Base-by-base conservation (phyloP, 2,329 filamentous ascomycete species). In the Fusarium lyarnte region DNA sequence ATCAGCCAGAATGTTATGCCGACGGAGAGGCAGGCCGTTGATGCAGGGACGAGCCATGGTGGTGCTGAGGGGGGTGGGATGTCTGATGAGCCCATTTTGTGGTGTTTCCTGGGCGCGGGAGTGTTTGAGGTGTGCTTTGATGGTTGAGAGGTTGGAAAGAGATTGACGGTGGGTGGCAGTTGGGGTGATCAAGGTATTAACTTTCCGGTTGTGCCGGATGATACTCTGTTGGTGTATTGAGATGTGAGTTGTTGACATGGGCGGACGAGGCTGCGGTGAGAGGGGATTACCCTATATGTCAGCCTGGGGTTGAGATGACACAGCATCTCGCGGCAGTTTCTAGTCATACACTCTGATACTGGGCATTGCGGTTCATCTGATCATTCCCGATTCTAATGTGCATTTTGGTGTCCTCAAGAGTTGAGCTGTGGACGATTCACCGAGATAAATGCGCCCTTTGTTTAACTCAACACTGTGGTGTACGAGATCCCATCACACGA, bases 1-100 rank as follows among this genome's bases (percentile, higher is more conserved):
- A 77, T 64, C 46, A 83, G 79, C 84, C 84, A 86, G 73, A 81
- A 81, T 58, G 80, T 38, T 33, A 83, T 79, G 57, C 83, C 84
- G 27, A 76, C 35, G 36, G 78, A 78, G 27, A 85, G 80, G 33
- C 81, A 79, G 59, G 59, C 76, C 5, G 77, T 80, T 21, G 79
- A 81, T 11, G 79, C 76, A 1, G 80, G 81, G 47, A 84, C 75
- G 61, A 84, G 79, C 83, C 83, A 85, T 19, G 54, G 25, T 29
- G 79, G 80, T 29, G 78, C 79, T 47, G 76, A 75, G 5, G 78
- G 70, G 8, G 83, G 83, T 2, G 83, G 76, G 14, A 82, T 74
- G 58, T 85, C 82, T 36, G 77, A 79, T 23, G 79, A 81, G 31
- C 82, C 83, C 83, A 85, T 85, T 31, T 47, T 69, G 46, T 23